Base-by-base conservation (phyloP, 192 early-diverging fungal species). In the Coemansia sp. region DNA sequence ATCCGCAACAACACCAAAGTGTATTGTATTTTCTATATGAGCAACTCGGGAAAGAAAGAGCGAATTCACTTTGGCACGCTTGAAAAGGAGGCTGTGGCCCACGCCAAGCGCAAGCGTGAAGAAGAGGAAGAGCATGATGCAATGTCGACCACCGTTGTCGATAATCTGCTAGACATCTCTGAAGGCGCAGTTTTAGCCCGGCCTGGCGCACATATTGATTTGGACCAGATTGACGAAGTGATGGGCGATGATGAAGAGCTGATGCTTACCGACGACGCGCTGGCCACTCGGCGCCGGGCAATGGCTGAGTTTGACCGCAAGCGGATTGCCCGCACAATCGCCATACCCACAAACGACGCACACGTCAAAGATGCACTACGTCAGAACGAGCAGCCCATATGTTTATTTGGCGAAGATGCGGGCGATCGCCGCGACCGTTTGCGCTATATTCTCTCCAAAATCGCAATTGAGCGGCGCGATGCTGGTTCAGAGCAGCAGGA, bases 381-480 rank as follows among this genome's bases (percentile, higher is more conserved):
- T 47, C 88, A 93, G 47, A 71, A 88, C 34, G 87, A 85, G 1
- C 90, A 95, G 52, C 96, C 96, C 1, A 87, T 93, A 65, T 95
- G 93, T 53, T 73, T 96, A 0, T 98, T 98, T 74, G 96, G 87
- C 36, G 96, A 98, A 86, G 96, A 91, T 48, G 91, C 90, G 47
- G 90, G 83, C 9, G 94, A 95, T 44, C 79, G 96, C 42, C 82
- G 96, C 57, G 87, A 90, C 55, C 89, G 96, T 25, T 65, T 98
- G 48, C 83, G 93, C 25, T 85, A 85, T 15, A 57, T 93, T 17
- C 56, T 99, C 59, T 86, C 91, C 2, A 86, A 85, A 62, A 71
- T 79, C 17, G 62, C 66, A 14, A 53, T 77, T 60, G 59, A 66
- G 23, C 38, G 57, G 20, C 25, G 48, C 22, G 53, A 25, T 12